These are phyloP conservation scores for Saturnispora hagleri DNA, from an alignment of 805 yeast genomes.

Conservation along the genomic window DNA sequence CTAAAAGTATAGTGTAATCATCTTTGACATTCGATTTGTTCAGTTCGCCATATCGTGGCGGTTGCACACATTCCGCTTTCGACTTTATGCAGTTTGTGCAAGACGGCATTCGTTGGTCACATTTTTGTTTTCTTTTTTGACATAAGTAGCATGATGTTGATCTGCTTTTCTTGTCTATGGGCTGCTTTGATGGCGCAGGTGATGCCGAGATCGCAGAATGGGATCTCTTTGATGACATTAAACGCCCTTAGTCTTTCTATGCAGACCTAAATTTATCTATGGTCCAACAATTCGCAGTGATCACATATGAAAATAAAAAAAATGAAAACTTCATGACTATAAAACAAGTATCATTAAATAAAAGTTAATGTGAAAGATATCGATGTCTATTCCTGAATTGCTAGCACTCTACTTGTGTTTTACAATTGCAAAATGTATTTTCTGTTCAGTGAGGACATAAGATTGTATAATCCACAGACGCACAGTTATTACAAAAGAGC, in stretches of 20 bases:
- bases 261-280: not conserved
- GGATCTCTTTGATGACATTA: not conserved
- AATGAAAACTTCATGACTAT: not conserved
- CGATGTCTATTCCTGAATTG: too few species aligned
- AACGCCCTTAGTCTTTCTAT: not conserved
- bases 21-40: constrained; percentile 37
- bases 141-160: constrained; percentile 49
- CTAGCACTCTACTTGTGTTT: too few species aligned
- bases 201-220: not conserved
- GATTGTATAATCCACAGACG: not conserved
- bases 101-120: constrained; percentile 56
- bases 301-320: not conserved
- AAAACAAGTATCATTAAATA: not conserved
- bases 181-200: not conserved
- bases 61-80: constrained; percentile 53
- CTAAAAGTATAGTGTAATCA: constrained; percentile 49
- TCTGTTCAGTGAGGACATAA: too few species aligned
- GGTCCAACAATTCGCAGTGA: not conserved
- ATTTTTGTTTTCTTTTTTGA: constrained; percentile 51
- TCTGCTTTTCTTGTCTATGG: constrained; percentile 41
- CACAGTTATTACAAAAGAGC: not conserved
- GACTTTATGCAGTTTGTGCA: constrained; percentile 63
- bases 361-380: not conserved
- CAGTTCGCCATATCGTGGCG: constrained; percentile 43
- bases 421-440: too few species aligned